Percentiles rank a stretch among this genome's conserved stretches.
phyloP scores from a whole-genome alignment of 192 early-diverging fungal species.

The Bifiguratus adelaidae region DNA sequence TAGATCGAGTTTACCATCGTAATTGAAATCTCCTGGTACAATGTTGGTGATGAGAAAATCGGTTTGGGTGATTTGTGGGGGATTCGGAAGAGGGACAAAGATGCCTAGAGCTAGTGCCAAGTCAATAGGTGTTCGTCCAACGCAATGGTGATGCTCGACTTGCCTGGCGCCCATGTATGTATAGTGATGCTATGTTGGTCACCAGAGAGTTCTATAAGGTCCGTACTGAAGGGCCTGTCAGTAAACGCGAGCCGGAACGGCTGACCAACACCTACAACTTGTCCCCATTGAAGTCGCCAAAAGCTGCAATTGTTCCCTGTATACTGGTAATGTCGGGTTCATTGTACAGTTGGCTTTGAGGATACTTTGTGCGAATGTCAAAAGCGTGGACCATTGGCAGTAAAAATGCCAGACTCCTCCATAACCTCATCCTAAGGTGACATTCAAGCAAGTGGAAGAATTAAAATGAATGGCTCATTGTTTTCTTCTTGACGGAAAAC shows the following conservation, averaged over 20 bases:
- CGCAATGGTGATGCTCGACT: too few species aligned
- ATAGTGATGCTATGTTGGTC: constrained; percentile 59
- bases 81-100: constrained; percentile 7
- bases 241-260: neutral
- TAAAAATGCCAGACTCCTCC: too few species aligned
- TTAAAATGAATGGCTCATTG: too few species aligned
- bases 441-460: too few species aligned
- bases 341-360: constrained; percentile 42
- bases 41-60: constrained; percentile 56
- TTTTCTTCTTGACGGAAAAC: too few species aligned
- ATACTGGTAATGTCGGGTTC: constrained; percentile 49
- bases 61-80: constrained; percentile 12
- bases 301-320: constrained; percentile 67
- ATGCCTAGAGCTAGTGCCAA: constrained; percentile 10
- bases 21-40: constrained; percentile 79
- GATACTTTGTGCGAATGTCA: constrained; percentile 12
- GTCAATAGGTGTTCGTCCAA: too few species aligned
- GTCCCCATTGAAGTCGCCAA: constrained; percentile 80
- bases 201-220: constrained; percentile 62
- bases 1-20: constrained; percentile 81
- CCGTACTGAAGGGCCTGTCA: constrained; percentile 46
- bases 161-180: constrained; percentile 62
- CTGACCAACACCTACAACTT: constrained; percentile 37
- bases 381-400: too few species aligned
- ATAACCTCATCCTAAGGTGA: too few species aligned